Evolutionary conservation across 2,329 filamentous ascomycete genomes (phyloP).

Genomic region (Coniochaeta sp.): DNA sequence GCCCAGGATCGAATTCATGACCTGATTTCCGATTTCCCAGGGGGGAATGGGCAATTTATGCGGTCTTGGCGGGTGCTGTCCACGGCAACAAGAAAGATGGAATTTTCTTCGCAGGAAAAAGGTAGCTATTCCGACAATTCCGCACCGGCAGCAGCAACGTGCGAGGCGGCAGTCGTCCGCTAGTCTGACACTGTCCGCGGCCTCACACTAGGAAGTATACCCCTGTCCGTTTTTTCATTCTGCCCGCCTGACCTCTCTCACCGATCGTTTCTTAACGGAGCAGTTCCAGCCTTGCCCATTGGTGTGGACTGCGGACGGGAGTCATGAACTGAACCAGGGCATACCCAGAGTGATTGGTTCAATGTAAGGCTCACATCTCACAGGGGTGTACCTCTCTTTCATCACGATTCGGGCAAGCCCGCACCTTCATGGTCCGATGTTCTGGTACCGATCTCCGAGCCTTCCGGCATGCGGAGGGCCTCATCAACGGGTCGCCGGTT

Average conservation of each 20-base stretch:
- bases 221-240: not conserved
- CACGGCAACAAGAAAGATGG: not conserved
- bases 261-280: not conserved
- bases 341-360: not conserved
- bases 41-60: not conserved
- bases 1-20: not conserved
- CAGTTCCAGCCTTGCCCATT: not conserved
- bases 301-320: not conserved
- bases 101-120: not conserved
- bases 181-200: not conserved
- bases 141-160: not conserved
- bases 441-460: not conserved
- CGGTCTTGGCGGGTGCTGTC: not conserved
- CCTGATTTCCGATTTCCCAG: not conserved
- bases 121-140: not conserved
- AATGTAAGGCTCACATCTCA: not conserved
- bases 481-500: not conserved
- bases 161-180: not conserved
- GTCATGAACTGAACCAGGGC: no score
- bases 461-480: not conserved
- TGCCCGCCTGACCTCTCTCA: not conserved
- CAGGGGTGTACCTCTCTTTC: not conserved
- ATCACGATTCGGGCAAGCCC: not conserved
- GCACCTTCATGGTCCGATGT: not conserved
- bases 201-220: no score